Base-by-base conservation (phyloP, 148 eudicot genomes). In the Rheum nobile region DNA sequence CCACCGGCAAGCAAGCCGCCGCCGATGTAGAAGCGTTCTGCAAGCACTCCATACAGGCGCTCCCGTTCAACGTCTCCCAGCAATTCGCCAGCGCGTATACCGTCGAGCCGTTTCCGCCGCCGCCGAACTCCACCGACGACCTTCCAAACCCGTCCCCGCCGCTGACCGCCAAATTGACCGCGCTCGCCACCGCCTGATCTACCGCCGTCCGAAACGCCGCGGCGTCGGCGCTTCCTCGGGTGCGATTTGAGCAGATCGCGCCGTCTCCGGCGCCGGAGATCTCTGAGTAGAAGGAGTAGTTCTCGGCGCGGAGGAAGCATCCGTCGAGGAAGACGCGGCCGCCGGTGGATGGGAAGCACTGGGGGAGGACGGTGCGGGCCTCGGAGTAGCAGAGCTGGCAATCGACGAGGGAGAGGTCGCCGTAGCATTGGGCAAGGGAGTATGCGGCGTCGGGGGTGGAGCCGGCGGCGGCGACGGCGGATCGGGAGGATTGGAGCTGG, bases 351-450 rank as follows among this genome's bases (percentile, higher is more conserved):
- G 89, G 89, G 44, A 75, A 86, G 74, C 89, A 88, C 63, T 78
- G 83, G 21, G 89, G 91, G 8, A 84, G 82, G 43, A 82, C 55
- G 0, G 86, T 84, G 0, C 89, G 83, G 0, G 88, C 86, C 70
- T 79, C 81, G 35, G 89, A 84, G 28, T 80, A 86, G 82, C 91
- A 88, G 8, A 84, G 29, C 24, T 77, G 81, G 41, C 91, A 88
- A 42, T 88, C 91, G 28, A 76, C 77, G n/a, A 59, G 54, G 10
- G 87, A 72, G 41, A 88, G 86, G 38, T 88, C 91, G 6, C 89
- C 91, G 34, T 88, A 88, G 74, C 91, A 88, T 48, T 88, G 86
- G 16, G 86, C 86, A 0, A 88, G 73, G 42, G 83, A 86, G 47
- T 77, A 86, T 76, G 73, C 75, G 12, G 83, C 71, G 67, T 88